A percentile compares a stretch with the other conserved stretches of the same genome.
Evolutionary conservation across 176 grass and related monocot genomes (phyloP).

Genomic region (Ananas comosus): DNA sequence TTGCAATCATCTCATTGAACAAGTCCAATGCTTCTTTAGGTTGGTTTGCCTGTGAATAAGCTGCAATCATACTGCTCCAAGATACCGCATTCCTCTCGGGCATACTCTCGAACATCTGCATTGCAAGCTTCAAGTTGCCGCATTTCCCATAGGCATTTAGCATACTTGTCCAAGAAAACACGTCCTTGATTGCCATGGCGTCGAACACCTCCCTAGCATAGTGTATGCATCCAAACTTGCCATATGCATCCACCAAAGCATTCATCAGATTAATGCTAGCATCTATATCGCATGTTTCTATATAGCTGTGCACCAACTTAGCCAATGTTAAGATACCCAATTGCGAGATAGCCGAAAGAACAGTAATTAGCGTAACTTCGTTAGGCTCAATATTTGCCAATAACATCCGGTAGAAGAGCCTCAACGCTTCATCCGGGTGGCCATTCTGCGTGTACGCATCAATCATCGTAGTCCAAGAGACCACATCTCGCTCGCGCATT

Average conservation of each 20-base stretch:
- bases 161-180: conserved; percentile 62
- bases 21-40: conserved; percentile 32
- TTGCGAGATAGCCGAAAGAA: conserved; percentile 35
- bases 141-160: conserved; percentile 44
- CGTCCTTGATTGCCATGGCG: conserved; percentile 36
- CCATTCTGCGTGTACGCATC: conserved; percentile 21
- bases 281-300: conserved; percentile 6
- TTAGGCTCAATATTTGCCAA: conserved; percentile 20
- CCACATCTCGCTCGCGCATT: conserved; percentile 41
- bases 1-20: conserved; percentile 42
- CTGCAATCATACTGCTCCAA: conserved; percentile 61
- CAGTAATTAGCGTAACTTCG: conserved; percentile 34
- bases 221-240: conserved; percentile 35
- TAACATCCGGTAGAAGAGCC: conserved; percentile 49
- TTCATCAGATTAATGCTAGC: conserved; percentile 31
- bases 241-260: conserved; percentile 44
- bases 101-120: conserved; percentile 32
- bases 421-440: conserved; percentile 27
- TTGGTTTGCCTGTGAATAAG: conserved; percentile 36
- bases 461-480: conserved; percentile 64
- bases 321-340: conserved; percentile 28
- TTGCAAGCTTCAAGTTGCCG: conserved; percentile 33
- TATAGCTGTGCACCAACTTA: conserved; percentile 25
- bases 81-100: conserved; percentile 44
- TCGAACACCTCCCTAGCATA: conserved; percentile 50